phyloP scores from a whole-genome alignment of 2,329 filamentous ascomycete genomes.

The Xylariomycetidae sp. region DNA sequence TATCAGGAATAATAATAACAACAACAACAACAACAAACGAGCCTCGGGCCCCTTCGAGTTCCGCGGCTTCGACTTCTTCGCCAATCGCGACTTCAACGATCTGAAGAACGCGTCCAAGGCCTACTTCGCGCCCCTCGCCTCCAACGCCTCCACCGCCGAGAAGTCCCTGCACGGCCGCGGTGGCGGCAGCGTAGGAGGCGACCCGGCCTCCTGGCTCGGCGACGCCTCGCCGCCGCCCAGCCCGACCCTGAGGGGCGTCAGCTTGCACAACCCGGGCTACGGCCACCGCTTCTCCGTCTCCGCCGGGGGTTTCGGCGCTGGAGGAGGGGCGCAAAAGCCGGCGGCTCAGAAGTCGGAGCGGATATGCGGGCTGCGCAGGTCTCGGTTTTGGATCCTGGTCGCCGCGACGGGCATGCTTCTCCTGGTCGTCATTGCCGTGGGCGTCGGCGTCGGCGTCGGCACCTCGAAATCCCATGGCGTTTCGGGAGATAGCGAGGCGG shows the following conservation, averaged over 20 bases:
- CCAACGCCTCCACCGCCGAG: slow-evolving; percentile 3
- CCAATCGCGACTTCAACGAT: slow-evolving; percentile 25
- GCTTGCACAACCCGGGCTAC: not conserved
- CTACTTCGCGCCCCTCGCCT: slow-evolving; percentile 16
- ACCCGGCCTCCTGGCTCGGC: slow-evolving; percentile 26
- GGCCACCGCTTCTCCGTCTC: slow-evolving; percentile 6
- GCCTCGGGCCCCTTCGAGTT: slow-evolving; percentile 20
- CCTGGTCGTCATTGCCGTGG: slow-evolving; percentile 28
- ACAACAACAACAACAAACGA: too few relatives aligned
- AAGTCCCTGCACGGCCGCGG: slow-evolving; percentile 5
- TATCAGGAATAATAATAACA: too few relatives aligned
- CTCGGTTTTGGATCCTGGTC: slow-evolving; percentile 32
- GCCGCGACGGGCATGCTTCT: slow-evolving; percentile 25
- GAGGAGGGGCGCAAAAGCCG: too few relatives aligned
- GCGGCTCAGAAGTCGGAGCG: too few relatives aligned
- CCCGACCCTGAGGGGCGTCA: slow-evolving; percentile 13
- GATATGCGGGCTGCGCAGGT: slow-evolving; percentile 26
- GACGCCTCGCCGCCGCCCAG: slow-evolving; percentile 25
- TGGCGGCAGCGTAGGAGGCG: slow-evolving; percentile 5
- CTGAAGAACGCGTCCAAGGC: slow-evolving; percentile 21
- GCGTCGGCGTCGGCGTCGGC: slow-evolving; percentile 34
- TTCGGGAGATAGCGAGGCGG: slow-evolving; percentile 1
- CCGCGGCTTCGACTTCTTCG: slow-evolving; percentile 27
- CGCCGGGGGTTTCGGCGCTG: slow-evolving; percentile 5
- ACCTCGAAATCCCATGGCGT: too few relatives aligned